Percentiles rank a stretch among this genome's conserved stretches.
These are phyloP conservation scores for Pezicula rhizophila DNA, from an alignment of 2,329 filamentous ascomycete genomes.

Conservation along the genomic window DNA sequence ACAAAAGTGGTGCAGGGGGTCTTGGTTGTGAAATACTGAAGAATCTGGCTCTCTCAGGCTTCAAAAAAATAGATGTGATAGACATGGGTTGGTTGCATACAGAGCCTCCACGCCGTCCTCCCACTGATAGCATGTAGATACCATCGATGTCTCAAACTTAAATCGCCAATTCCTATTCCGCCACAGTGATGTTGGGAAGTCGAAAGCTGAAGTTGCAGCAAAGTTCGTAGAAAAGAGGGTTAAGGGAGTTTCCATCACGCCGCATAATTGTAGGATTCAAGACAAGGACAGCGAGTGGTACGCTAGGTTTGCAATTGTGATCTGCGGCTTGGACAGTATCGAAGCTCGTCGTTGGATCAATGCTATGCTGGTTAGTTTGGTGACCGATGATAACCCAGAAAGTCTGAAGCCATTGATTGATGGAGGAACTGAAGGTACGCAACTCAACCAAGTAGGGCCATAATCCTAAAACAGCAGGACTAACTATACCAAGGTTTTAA, in stretches of 20 bases:
- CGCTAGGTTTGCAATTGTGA: slow-evolving; percentile 89
- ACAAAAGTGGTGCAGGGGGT: slow-evolving; percentile 76
- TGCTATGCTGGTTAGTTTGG: slow-evolving; percentile 82
- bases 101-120: neutral
- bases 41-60: slow-evolving; percentile 89
- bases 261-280: slow-evolving; percentile 91
- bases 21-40: slow-evolving; percentile 96
- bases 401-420: slow-evolving; percentile 91
- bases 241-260: slow-evolving; percentile 84
- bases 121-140: slow-evolving; percentile 52
- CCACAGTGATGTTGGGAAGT: slow-evolving; percentile 82
- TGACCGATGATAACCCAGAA: slow-evolving; percentile 76
- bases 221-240: slow-evolving; percentile 86
- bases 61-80: slow-evolving; percentile 96
- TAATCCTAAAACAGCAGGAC: neutral
- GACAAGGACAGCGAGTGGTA: slow-evolving; percentile 96
- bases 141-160: slow-evolving; percentile 95
- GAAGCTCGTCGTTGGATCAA: slow-evolving; percentile 99
- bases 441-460: neutral
- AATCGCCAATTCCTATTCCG: slow-evolving; percentile 98
- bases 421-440: slow-evolving; percentile 79
- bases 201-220: slow-evolving; percentile 89
- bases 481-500: slow-evolving; percentile 67
- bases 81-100: slow-evolving; percentile 72
- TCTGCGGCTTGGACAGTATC: slow-evolving; percentile 94